A percentile compares a stretch with the other conserved stretches of the same genome.
Evolutionary conservation across 306 rosid genomes (phyloP).

Genomic region (Oemleria cerasiformis): DNA sequence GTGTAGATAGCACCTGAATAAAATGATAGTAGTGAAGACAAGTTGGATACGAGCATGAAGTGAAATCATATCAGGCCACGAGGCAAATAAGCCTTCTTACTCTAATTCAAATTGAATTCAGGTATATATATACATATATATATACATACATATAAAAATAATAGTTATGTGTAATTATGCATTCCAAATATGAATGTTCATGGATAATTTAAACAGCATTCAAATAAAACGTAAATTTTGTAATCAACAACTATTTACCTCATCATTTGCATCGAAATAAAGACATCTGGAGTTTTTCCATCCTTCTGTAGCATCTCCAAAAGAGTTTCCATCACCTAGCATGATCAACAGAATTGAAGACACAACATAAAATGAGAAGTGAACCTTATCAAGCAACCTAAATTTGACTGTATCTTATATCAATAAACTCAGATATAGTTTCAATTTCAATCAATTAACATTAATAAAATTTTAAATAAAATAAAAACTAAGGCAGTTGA

Average conservation of each 20-base stretch:
- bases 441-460: too few relatives aligned
- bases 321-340: conserved; percentile 71
- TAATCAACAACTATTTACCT: conserved; percentile 46
- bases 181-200: background rate
- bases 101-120: background rate
- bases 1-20: conserved; percentile 69
- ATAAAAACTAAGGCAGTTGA: background rate
- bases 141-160: background rate
- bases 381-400: background rate
- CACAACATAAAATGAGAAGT: background rate
- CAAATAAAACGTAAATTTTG: background rate
- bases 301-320: conserved; percentile 68
- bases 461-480: too few relatives aligned
- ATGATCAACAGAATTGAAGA: conserved; percentile 19
- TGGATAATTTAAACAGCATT: background rate
- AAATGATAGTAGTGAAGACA: conserved; percentile 24
- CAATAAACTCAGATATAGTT: background rate
- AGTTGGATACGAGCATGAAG: background rate
- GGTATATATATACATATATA: background rate
- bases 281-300: conserved; percentile 63
- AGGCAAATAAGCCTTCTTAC: background rate
- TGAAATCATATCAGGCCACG: background rate
- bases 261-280: conserved; percentile 59
- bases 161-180: background rate
- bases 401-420: background rate